Evolutionary conservation across 768 basidiomycete genomes (phyloP).

Genomic region (Tricholoma matsutake): DNA sequence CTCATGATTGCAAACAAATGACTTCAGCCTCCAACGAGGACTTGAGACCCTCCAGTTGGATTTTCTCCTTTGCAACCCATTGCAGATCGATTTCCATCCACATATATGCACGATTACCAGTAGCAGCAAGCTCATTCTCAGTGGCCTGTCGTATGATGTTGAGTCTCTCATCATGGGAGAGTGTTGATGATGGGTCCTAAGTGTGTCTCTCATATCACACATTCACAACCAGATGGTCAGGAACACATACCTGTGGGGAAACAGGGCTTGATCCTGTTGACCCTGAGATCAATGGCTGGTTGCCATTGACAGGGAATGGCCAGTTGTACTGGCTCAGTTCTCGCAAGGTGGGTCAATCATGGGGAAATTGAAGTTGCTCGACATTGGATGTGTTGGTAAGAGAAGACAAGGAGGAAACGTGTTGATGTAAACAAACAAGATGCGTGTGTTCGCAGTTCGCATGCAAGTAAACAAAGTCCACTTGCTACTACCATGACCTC

Average conservation of each 20-base stretch:
- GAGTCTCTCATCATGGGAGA: not conserved
- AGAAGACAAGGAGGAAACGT: not conserved
- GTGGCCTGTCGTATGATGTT: not conserved
- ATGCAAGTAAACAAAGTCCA: not conserved
- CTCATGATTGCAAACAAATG: not conserved
- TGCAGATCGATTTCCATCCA: not conserved
- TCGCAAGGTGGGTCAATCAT: not conserved
- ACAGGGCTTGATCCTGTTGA: not conserved
- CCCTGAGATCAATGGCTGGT: not conserved
- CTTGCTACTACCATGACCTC: not conserved
- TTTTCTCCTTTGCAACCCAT: not conserved
- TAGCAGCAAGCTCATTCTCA: not conserved
- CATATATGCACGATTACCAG: not conserved
- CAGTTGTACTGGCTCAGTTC: too few relatives aligned
- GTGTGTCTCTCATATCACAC: too few relatives aligned
- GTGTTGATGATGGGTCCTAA: too few relatives aligned
- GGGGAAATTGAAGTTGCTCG: not conserved
- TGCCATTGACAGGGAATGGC: not conserved
- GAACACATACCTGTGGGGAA: not conserved
- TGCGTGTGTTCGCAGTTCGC: not conserved
- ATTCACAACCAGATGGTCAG: too few relatives aligned
- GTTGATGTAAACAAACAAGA: not conserved
- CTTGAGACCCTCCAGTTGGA: not conserved
- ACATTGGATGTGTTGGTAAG: not conserved
- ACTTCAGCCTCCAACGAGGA: not conserved